Evolutionary conservation across 2,329 filamentous ascomycete species (phyloP).

Genomic region (Aspergillus proliferans): DNA sequence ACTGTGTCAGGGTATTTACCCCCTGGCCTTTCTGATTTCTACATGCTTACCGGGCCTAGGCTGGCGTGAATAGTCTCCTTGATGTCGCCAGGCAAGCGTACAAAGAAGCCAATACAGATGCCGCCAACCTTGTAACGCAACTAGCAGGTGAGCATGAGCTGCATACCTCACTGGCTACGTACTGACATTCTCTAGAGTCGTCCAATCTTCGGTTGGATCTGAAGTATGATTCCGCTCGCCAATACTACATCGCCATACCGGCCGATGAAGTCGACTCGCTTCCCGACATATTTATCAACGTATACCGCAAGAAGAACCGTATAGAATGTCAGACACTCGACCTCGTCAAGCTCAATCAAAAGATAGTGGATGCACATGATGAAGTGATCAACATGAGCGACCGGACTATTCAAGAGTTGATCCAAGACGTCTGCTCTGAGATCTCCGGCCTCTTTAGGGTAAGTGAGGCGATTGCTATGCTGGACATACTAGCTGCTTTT

Average conservation of each 20-base stretch:
- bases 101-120: slow-evolving; percentile 77
- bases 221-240: slow-evolving; percentile 69
- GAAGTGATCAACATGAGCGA: slow-evolving; percentile 83
- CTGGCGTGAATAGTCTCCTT: slow-evolving; percentile 75
- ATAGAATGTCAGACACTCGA: slow-evolving; percentile 84
- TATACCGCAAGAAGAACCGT: slow-evolving; percentile 62
- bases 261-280: slow-evolving; percentile 57
- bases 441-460: slow-evolving; percentile 72
- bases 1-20: slow-evolving; percentile 66
- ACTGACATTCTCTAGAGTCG: slow-evolving; percentile 40
- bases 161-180: neutral
- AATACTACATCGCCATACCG: slow-evolving; percentile 70
- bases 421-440: slow-evolving; percentile 64
- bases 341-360: slow-evolving; percentile 71
- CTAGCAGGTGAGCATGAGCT: slow-evolving; percentile 52
- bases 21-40: neutral
- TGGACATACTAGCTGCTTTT: slow-evolving; percentile 81
- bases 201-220: slow-evolving; percentile 58
- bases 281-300: slow-evolving; percentile 71
- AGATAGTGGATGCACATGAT: slow-evolving; percentile 72
- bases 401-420: slow-evolving; percentile 63
- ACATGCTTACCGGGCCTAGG: slow-evolving; percentile 35
- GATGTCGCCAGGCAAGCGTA: slow-evolving; percentile 86
- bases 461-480: slow-evolving; percentile 75
- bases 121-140: slow-evolving; percentile 62